Evolutionary conservation across 2,329 filamentous ascomycete genomes (phyloP).

Genomic region (Hirsutella rhossiliensis): DNA sequence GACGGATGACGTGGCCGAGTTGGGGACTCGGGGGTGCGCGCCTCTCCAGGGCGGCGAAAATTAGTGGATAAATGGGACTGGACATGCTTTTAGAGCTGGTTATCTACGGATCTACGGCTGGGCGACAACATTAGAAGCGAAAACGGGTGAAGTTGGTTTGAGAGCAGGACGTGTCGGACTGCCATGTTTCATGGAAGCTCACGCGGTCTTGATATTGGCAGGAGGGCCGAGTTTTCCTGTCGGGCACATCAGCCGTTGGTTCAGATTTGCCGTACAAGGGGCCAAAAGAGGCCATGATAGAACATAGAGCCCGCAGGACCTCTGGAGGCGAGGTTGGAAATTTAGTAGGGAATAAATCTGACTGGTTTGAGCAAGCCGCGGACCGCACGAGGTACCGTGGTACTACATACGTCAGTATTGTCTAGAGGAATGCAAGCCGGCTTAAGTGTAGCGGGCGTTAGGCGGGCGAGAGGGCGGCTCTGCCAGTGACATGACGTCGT

Average conservation of each 20-base stretch:
- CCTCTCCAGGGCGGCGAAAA: background rate
- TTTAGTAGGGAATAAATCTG: background rate
- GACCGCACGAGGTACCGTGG: background rate
- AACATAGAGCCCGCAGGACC: background rate
- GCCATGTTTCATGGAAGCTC: background rate
- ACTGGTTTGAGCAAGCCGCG: background rate
- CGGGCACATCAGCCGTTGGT: background rate
- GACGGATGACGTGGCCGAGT: slow-evolving; percentile 11
- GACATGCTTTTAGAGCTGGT: background rate
- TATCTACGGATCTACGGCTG: background rate
- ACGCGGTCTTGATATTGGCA: background rate
- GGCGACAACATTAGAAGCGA: background rate
- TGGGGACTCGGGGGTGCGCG: background rate
- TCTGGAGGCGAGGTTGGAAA: background rate
- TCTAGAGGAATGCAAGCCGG: background rate
- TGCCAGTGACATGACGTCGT: background rate
- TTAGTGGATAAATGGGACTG: background rate
- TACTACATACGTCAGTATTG: background rate
- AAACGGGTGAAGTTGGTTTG: background rate
- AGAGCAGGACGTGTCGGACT: background rate
- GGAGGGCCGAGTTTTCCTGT: background rate
- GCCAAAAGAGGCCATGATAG: background rate
- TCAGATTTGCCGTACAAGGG: background rate
- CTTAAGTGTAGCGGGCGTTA: background rate
- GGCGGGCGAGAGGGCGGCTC: background rate